Base-by-base conservation (phyloP, 2,329 filamentous ascomycete genomes). In the Rhinocladiella mackenziei region DNA sequence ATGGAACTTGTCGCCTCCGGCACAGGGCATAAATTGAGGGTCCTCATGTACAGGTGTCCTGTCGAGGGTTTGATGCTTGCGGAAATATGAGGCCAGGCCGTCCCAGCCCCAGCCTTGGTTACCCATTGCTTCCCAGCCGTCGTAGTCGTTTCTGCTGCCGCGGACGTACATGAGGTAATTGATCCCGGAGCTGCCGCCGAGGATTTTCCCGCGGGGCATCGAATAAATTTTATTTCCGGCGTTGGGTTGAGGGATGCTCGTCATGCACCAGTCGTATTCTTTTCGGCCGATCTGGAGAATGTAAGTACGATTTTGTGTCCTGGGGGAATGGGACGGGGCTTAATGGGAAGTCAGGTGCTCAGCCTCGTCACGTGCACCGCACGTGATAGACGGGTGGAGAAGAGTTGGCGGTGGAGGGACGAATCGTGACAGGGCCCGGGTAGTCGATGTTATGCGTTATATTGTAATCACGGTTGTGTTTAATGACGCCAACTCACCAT, bases 31-130 rank as follows among this genome's bases (percentile, higher is more conserved):
- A 48, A 58, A 60, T 22, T 57, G 46, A 22, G 55, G 52, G 34
- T 62, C 54, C 6, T 45, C 45, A 19, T 51, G 35, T 47, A 49
- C 13, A 43, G 51, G 10, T 8, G 53, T 53, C 17, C 45, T 32
- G 35, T 63, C 58, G 18, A 58, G 50, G 1, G 50, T 58, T 33
- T 64, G 60, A 35, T 60, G 58, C 53, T 56, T 67, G 57, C 18
- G 39, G 35, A 52, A 52, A 32, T 56, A 56, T 7, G 35, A 39
- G 5, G 31, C 34, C 28, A 56, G 14, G 6, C 30, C 53, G 1
- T 58, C 44, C 59, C 59, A 66, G n/a, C 59, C 58, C 64, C 64
- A 66, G 30, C 60, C 60, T n/a, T 50, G 35, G 38, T 66, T 65
- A 13, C 63, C 62, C 22, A 68, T 34, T n/a, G 53, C 37, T 23